Base-by-base conservation (phyloP, 23 red algal genomes). In the Gracilaria vermiculophylla region DNA sequence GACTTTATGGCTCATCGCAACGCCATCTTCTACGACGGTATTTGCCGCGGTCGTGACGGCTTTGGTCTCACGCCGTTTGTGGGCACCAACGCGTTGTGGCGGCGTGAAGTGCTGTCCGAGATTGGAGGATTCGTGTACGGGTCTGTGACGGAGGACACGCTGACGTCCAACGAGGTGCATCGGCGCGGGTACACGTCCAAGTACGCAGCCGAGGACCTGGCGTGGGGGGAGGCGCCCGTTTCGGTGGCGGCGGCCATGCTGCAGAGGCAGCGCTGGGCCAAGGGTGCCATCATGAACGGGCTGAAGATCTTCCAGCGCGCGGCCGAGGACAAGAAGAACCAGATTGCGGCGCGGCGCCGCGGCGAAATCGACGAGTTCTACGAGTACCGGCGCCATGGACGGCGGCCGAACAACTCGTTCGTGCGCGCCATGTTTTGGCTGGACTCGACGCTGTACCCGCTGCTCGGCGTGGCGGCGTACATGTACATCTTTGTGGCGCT, bases 151-250 rank as follows among this genome's bases (percentile, higher is more conserved):
- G 89, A 93, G 42, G 89, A 93, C 40, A 93, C 89, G 35, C 65
- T 93, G 20, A 93, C 89, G 5, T 93, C 89, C 11, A 93, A 93
- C 41, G 89, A 93, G 74, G 89, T 93, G 19, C 89, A 93, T 52
- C 61, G 70, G 19, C 78, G 89, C 5, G 89, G 89, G 7, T 93
- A 93, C 53, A 74, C 81, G 51, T 93, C 89, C 41, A 83, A 85
- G 78, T 93, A 93, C 52, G 89, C 89, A 13, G 62, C 78, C n/a
- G 89, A 93, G 27, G 89, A 93, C 33, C 27, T 93, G 28, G 78
- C 78, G 17, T 93, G 89, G 89, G 89, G 89, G 11, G 89, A 93
- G 37, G 89, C 89, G 2, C 89, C 89, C 16, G 89, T 93, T 17
- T 84, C 89, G 3, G 89, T 93, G 37, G 89, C 89, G n/a, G 89